Base-by-base conservation (phyloP, 2,329 filamentous ascomycete genomes). In the Venturia oleaginea region DNA sequence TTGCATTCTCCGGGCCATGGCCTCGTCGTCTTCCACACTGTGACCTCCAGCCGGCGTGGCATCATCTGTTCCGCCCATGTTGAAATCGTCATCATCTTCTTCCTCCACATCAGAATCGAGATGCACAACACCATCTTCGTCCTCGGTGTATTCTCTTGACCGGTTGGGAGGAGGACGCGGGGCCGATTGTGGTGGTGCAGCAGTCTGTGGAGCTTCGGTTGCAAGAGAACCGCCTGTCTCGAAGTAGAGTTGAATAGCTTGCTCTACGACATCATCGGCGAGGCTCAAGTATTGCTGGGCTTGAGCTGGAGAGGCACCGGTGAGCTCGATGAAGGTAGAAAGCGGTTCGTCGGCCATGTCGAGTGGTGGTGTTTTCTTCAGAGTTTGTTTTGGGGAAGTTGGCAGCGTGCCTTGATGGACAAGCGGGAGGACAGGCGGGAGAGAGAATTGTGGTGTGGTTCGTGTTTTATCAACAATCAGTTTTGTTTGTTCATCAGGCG, bases 211-310 rank as follows among this genome's bases (percentile, higher is more conserved):
- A 76, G 68, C 15, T 77, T 72, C 37, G 24, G 74, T 68, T 13
- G 70, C 68, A 46, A 70, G 74, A 64, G 65, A 64, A 69, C 62
- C 38, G 54, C 89, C 90, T 73, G 89, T 94, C 72, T 95, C 91
- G 75, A 91, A 97, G 78, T 87, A 99, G 15, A 97, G 86, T 72
- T 91, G 86, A 70, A 97, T 87, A 32, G 94, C 94, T 72, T 93
- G 89, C 75, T 91, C 86, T 62, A 93, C 80, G 73, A 96, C 88
- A 71, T 87, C 87, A 69, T 91, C 89, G n/a, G 92, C 87, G 73
- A 99, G 84, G 70, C 89, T 84, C 59, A 97, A 84, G 76, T 95
- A 96, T 69, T 90, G 88, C 67, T 85, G 84, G 37, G 93, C 94
- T 67, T 92, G 85, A 68, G 87, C 82, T 34, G 87, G 83, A 67